Base-by-base conservation (phyloP, 345 rosid species). In the Melaleuca quinquenervia region DNA sequence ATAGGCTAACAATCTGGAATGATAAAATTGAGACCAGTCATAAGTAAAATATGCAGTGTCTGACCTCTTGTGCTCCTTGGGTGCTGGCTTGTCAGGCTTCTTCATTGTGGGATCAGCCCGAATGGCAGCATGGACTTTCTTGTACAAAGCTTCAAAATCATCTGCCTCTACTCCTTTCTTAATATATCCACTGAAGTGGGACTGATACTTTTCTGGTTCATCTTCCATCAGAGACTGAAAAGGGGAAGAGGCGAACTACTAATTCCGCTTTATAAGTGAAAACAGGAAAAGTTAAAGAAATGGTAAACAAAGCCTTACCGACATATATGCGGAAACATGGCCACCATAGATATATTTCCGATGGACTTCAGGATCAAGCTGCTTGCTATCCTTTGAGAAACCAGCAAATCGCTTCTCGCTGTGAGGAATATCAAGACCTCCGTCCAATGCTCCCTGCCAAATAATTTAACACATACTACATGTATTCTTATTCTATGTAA, bases 361-460 rank as follows among this genome's bases (percentile, higher is more conserved):
- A 89, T 96, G 98, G 86, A 92, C 89, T 45, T 95, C 98, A 82
- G 95, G 90, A 92, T 95, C 94, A 49, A 96, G 98, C 87, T 93
- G 96, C 89, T 94, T 93, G 56, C 88, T 53, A 0, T 94, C 95
- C 90, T 93, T 94, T 14, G 90, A 89, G 82, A 95, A 96, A 41
- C 98, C 98, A 32, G 98, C 97, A 56, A 95, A 96, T 62, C 98
- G 88, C 92, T 96, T 94, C n/a, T 93, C 98, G 50, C 98, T 93
- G 85, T 96, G 97, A 21, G 98, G 98, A 84, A 96, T 94, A 87
- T 96, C 98, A 88, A 96, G 88, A 26, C 98, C 98, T 82, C 96
- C 98, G 62, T 96, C 97, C 90, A 94, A 88, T 50, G 98, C 97
- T 82, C 98, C 98, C 98, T 96, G 87, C 13, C 48, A 5, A 70